Conservation (phyloP, 345 rosid genomes). For the Boechera divaricarpa region DNA sequence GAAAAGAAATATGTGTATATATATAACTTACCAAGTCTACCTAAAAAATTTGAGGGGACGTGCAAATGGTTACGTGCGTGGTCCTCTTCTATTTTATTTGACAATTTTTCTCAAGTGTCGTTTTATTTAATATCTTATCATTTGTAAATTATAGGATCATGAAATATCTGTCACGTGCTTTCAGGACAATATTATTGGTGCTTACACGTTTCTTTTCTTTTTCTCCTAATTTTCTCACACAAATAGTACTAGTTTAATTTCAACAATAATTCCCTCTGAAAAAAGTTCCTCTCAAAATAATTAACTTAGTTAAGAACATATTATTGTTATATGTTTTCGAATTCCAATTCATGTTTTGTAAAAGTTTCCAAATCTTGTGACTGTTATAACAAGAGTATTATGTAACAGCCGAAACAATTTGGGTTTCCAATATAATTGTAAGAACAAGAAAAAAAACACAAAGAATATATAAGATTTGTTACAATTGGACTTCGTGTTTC, state of each 20-base stretch:
- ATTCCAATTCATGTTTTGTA: not conserved
- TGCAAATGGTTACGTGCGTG: constrained; percentile 39
- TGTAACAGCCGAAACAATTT: not conserved
- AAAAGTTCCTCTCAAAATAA: not conserved
- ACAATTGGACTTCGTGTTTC: constrained; percentile 5
- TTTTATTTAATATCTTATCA: constrained; percentile 25
- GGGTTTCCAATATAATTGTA: not conserved
- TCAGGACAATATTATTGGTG: constrained; percentile 32
- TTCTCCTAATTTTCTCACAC: constrained; percentile 8
- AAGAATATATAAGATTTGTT: constrained; percentile 3
- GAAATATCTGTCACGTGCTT: constrained; percentile 40
- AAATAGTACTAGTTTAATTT: not conserved
- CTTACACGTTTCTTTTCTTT: constrained; percentile 26
- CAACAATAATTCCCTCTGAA: not conserved
- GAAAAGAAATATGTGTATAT: no score
- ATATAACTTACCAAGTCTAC: not conserved
- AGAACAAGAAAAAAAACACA: not conserved
- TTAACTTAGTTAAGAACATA: not conserved
- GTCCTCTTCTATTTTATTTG: constrained; percentile 35
- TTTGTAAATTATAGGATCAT: constrained; percentile 27
- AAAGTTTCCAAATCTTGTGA: not conserved
- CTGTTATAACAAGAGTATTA: not conserved
- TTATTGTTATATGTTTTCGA: not conserved
- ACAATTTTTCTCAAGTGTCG: constrained; percentile 16
- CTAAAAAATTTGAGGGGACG: constrained; percentile 20